These are phyloP conservation scores for Colletotrichum tropicicola DNA, from an alignment of 2,329 filamentous ascomycete genomes.

Conservation along the genomic window DNA sequence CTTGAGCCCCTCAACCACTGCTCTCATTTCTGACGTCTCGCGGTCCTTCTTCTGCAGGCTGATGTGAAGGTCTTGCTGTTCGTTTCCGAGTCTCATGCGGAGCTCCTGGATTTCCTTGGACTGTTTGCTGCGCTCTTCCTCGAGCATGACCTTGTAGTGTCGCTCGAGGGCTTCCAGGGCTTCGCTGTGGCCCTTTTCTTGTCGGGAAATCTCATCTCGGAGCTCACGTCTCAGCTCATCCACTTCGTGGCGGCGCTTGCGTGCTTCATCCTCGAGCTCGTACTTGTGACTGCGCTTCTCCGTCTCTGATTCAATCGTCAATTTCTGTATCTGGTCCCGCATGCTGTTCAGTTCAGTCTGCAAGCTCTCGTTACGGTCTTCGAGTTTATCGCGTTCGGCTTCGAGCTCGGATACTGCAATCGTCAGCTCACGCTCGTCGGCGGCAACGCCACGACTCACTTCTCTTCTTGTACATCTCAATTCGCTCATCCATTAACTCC, in stretches of 20 bases:
- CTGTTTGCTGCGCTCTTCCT: constrained; percentile 68
- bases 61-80: constrained; percentile 60
- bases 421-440: constrained; percentile 27
- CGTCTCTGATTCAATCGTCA: constrained; percentile 50
- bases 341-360: constrained; percentile 69
- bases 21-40: constrained; percentile 59
- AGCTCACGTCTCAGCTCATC: constrained; percentile 62
- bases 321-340: constrained; percentile 47
- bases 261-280: constrained; percentile 62
- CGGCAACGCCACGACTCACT: constrained; percentile 58
- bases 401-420: constrained; percentile 58
- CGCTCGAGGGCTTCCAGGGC: constrained; percentile 72
- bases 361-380: constrained; percentile 58
- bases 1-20: constrained; percentile 55
- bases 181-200: constrained; percentile 71
- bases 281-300: constrained; percentile 56
- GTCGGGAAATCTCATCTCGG: constrained; percentile 63
- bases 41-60: constrained; percentile 61
- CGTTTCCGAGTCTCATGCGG: constrained; percentile 58
- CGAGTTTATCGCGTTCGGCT: constrained; percentile 53
- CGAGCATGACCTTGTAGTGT: constrained; percentile 70
- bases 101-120: constrained; percentile 74
- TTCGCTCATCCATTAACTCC: constrained; percentile 75
- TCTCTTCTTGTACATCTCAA: constrained; percentile 78
- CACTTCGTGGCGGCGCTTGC: constrained; percentile 63